Evolutionary conservation across 805 yeast species (phyloP).

Genomic region (Scheffersomyces stipitis): DNA sequence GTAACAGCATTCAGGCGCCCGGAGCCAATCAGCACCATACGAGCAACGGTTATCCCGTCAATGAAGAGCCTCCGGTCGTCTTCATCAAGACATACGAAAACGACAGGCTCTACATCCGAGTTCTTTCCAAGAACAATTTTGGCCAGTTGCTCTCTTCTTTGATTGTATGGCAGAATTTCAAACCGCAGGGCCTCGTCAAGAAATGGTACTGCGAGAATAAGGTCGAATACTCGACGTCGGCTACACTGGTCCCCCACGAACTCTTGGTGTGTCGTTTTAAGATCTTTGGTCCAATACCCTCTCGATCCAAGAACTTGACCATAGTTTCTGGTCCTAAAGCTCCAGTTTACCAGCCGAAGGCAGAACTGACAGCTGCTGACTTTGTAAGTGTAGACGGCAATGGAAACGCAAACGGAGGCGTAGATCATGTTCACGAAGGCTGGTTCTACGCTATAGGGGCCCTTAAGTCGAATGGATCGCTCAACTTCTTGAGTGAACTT

Average conservation of each 20-base stretch:
- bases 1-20: background rate
- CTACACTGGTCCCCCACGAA: slow-evolving; percentile 27
- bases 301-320: slow-evolving; percentile 34
- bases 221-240: slow-evolving; percentile 20
- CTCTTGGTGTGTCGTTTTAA: slow-evolving; percentile 64
- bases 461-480: slow-evolving; percentile 58
- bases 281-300: slow-evolving; percentile 61
- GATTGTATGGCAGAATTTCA: slow-evolving; percentile 57
- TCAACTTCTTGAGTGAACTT: slow-evolving; percentile 59
- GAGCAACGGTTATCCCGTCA: slow-evolving; percentile 1
- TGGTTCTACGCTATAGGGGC: slow-evolving; percentile 79
- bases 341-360: slow-evolving; percentile 27
- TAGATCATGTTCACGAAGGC: slow-evolving; percentile 44
- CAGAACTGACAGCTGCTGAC: slow-evolving; percentile 5
- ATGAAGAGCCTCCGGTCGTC: slow-evolving; percentile 37
- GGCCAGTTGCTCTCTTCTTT: slow-evolving; percentile 44
- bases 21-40: background rate
- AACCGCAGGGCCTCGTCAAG: slow-evolving; percentile 52
- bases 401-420: background rate
- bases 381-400: background rate
- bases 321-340: slow-evolving; percentile 38
- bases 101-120: slow-evolving; percentile 35
- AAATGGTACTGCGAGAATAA: slow-evolving; percentile 50
- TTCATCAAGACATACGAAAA: slow-evolving; percentile 42
- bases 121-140: slow-evolving; percentile 39